Evolutionary conservation across 257 asterid species (phyloP), one percentile per base, ranked within the genome.

Genomic region (Nicotiana benthamiana): DNA sequence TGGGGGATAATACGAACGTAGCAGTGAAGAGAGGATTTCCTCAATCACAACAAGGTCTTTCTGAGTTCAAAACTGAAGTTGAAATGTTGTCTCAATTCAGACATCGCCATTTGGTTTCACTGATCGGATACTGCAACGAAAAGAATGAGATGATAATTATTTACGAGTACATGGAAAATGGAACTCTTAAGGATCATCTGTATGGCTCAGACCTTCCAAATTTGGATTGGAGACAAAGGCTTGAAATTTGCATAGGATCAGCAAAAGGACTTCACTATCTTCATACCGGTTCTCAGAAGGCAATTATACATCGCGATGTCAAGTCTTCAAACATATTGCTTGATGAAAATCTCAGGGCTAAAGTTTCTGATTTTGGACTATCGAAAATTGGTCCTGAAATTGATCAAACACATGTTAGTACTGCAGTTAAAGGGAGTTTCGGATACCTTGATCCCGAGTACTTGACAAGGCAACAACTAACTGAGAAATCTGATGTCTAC

Each of bases 261-360:
- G 90, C 90, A 5, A 83, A 84, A 67, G 89, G 90, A n/a, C 89
- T 87, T 85, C 89, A 87, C 80, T 87, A 87, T 75, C 89, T 85
- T 18, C 90, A 87, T 30, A 87, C 90, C 0, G 89, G 90, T 63
- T 83, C 89, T 13, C 81, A 53, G 0, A 83, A 82, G 62, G 83
- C 87, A 15, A 87, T 87, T n/a, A 87, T 87, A 11, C 90, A 85
- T 60, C 83, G 90, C 0, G 89, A 85, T 82, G 90, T 87, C 18
- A 87, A 87, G 76, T 83, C 90, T 1, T 88, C 90, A 0, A 87
- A 87, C 70, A 87, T 87, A 70, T 75, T 87, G 4, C 85, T 87
- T 8, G 90, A 87, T 51, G 89, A 87, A 81, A 83, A 82, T 57
- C 53, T 85, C 54, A 68, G 75, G 81, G 90, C 90, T 24, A 87